Evolutionary conservation across 345 rosid species (phyloP).

Genomic region (Aurinia saxatilis): DNA sequence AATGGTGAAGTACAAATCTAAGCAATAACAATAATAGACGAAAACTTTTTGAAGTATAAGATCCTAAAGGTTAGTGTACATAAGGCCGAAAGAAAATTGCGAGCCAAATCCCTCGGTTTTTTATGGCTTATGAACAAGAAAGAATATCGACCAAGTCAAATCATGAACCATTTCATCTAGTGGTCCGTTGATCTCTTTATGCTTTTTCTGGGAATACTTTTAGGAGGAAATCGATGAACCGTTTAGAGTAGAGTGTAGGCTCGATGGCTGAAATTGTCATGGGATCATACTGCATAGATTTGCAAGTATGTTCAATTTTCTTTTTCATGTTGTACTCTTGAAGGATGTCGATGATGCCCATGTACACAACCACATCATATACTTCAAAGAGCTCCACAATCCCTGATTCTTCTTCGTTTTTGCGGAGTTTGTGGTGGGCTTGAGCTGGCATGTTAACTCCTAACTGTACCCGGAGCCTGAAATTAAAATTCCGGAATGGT

Average conservation of each 20-base stretch:
- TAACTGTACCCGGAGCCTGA: slow-evolving; percentile 84
- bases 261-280: slow-evolving; percentile 61
- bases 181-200: slow-evolving; percentile 9
- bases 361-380: slow-evolving; percentile 82
- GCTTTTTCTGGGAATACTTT: slow-evolving; percentile 55
- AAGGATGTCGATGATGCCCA: slow-evolving; percentile 86
- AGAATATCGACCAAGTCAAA: slow-evolving; percentile 7
- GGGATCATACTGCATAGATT: slow-evolving; percentile 61
- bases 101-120: slow-evolving; percentile 13
- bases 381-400: slow-evolving; percentile 75
- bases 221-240: slow-evolving; percentile 66
- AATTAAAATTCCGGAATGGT: background rate
- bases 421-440: slow-evolving; percentile 53
- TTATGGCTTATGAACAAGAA: slow-evolving; percentile 20
- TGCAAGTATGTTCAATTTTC: slow-evolving; percentile 58
- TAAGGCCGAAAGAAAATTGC: background rate
- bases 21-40: background rate
- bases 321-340: slow-evolving; percentile 82
- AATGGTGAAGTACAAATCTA: slow-evolving; percentile 4
- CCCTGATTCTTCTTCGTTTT: slow-evolving; percentile 35
- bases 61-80: slow-evolving; percentile 27
- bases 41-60: slow-evolving; percentile 12
- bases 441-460: slow-evolving; percentile 99
- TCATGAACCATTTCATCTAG: slow-evolving; percentile 10
- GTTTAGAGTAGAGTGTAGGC: slow-evolving; percentile 61